phyloP scores from a whole-genome alignment of 306 rosid species.

The Ormosia semicastrata region DNA sequence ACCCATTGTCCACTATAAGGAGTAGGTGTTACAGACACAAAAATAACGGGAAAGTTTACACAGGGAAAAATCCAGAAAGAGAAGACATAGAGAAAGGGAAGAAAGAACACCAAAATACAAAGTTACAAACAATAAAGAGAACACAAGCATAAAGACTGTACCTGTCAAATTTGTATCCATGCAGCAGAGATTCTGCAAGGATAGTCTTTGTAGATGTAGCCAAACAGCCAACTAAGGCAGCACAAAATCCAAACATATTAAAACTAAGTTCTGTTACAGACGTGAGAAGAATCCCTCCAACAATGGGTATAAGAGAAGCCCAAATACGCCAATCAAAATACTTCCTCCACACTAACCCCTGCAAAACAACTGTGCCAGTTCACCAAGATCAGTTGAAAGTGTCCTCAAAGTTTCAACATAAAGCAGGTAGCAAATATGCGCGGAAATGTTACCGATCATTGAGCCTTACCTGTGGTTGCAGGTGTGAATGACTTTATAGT shows the following conservation, averaged over 20 bases:
- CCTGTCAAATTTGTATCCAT: constrained; percentile 99
- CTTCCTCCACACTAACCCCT: constrained; percentile 96
- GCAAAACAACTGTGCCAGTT: constrained; percentile 70
- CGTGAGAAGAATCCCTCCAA: constrained; percentile 98
- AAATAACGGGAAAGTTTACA: constrained; percentile 2
- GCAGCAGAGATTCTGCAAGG: constrained; percentile 90
- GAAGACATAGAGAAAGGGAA: not conserved
- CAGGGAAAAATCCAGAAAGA: constrained; percentile 1
- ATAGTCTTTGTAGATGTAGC: constrained; percentile 98
- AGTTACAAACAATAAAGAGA: not conserved
- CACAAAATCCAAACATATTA: constrained; percentile 92
- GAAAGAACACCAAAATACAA: constrained; percentile 11
- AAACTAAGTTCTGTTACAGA: constrained; percentile 95
- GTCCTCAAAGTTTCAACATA: not conserved
- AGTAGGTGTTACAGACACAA: not conserved
- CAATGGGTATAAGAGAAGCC: constrained; percentile 92
- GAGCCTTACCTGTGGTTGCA: constrained; percentile 82
- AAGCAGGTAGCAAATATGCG: not conserved
- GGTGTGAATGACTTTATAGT: constrained; percentile 98
- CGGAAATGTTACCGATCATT: not conserved
- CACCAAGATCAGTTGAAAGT: constrained; percentile 36
- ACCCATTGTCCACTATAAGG: not conserved
- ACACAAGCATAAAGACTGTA: constrained; percentile 28
- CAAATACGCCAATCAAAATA: constrained; percentile 91
- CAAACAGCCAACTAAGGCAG: constrained; percentile 94